Conservation (phyloP, 805 yeast genomes). For the Starmerella gropengiesseri region DNA sequence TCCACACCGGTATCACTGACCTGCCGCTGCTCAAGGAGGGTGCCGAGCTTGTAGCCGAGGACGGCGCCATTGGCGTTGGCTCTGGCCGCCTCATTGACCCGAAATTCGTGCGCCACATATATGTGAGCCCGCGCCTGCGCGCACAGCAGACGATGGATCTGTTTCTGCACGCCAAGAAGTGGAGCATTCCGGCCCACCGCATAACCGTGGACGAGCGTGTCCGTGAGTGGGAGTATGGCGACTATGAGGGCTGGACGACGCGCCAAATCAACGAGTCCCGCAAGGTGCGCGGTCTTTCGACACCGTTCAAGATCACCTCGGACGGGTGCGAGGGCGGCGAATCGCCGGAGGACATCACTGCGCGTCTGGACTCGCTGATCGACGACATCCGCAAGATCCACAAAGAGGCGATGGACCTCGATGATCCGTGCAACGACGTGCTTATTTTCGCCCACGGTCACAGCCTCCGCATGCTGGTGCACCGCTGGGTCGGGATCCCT, state of each 20-base stretch:
- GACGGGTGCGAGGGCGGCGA: conserved; percentile 95
- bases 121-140: conserved; percentile 71
- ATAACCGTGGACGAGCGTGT: conserved; percentile 42
- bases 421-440: conserved; percentile 52
- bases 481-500: conserved; percentile 67
- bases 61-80: conserved; percentile 63
- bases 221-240: conserved; percentile 95
- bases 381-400: conserved; percentile 46
- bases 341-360: conserved; percentile 49
- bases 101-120: conserved; percentile 46
- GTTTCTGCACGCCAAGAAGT: conserved; percentile 42
- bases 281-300: conserved; percentile 19
- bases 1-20: conserved; percentile 80
- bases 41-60: conserved; percentile 57
- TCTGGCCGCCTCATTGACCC: conserved; percentile 53
- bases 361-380: conserved; percentile 63
- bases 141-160: conserved; percentile 67
- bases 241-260: conserved; percentile 77
- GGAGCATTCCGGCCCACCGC: conserved; percentile 20
- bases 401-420: conserved; percentile 25
- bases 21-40: conserved; percentile 69
- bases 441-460: conserved; percentile 90
- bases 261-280: conserved; percentile 43
- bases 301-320: conserved; percentile 60
- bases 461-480: conserved; percentile 77